Conservation (phyloP, 2,329 filamentous ascomycete species). For the Penicillium sp. region DNA sequence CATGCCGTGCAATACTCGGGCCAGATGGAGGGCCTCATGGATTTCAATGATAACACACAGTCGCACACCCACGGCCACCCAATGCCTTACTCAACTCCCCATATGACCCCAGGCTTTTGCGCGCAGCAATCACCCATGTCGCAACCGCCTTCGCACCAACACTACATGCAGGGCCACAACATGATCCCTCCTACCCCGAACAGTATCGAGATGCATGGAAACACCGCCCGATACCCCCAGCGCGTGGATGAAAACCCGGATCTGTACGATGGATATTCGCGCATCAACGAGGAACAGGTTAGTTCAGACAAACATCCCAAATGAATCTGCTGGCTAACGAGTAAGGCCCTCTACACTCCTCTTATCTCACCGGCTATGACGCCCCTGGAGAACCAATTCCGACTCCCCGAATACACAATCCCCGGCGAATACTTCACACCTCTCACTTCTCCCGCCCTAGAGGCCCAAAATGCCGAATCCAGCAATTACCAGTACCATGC, state of each 20-base stretch:
- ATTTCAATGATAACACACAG: slow-evolving; percentile 27
- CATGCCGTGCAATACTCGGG: slow-evolving; percentile 30
- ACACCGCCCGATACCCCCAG: slow-evolving; percentile 42
- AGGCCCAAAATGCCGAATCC: slow-evolving; percentile 44
- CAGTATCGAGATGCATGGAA: slow-evolving; percentile 50
- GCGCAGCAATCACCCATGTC: slow-evolving; percentile 32
- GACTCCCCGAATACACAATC: slow-evolving; percentile 49
- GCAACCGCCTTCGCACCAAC: slow-evolving; percentile 26
- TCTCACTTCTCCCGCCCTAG: slow-evolving; percentile 52
- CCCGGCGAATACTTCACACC: slow-evolving; percentile 53
- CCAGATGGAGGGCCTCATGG: slow-evolving; percentile 40
- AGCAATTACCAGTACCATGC: slow-evolving; percentile 39
- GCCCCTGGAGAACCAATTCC: slow-evolving; percentile 49
- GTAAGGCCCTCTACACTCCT: slow-evolving; percentile 50
- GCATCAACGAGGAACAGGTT: slow-evolving; percentile 48
- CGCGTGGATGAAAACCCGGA: slow-evolving; percentile 43
- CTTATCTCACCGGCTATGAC: slow-evolving; percentile 53
- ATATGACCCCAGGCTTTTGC: slow-evolving; percentile 36
- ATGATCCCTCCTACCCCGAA: slow-evolving; percentile 51
- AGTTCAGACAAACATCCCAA: slow-evolving; percentile 4
- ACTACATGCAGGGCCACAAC: slow-evolving; percentile 34
- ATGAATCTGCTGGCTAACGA: slow-evolving; percentile 2
- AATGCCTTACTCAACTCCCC: slow-evolving; percentile 33
- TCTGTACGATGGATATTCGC: slow-evolving; percentile 47
- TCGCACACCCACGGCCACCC: slow-evolving; percentile 11